These are phyloP conservation scores for Verticillium klebahnii DNA, from an alignment of 2,329 filamentous ascomycete species.

Conservation along the genomic window DNA sequence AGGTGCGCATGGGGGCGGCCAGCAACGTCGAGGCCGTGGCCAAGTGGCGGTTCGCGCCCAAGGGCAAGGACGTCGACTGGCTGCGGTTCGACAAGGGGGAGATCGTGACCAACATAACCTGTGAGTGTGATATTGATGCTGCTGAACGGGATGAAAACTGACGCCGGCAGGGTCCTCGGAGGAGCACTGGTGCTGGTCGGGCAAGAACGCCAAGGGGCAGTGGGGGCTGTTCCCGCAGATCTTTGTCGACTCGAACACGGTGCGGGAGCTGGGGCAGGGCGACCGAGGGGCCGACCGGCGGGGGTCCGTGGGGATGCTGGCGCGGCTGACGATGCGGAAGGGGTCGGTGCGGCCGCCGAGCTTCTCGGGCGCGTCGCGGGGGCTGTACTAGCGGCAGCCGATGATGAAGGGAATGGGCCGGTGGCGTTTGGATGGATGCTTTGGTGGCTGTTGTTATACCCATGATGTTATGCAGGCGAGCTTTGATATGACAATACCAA, in stretches of 20 bases:
- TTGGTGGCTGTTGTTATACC: constrained; percentile 5
- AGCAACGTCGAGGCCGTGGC: constrained; percentile 44
- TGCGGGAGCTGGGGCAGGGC: constrained; percentile 31
- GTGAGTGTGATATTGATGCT: constrained; percentile 28
- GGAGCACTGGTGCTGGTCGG: constrained; percentile 54
- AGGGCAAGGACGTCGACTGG: constrained; percentile 41
- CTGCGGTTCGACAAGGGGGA: constrained; percentile 63
- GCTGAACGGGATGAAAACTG: neutral
- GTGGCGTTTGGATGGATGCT: neutral
- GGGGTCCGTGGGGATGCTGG: neutral
- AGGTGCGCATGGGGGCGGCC: constrained; percentile 41
- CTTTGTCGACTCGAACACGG: constrained; percentile 40
- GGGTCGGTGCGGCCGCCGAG: constrained; percentile 24
- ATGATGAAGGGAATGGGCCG: neutral
- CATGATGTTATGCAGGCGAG: neutral
- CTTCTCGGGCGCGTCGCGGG: constrained; percentile 17
- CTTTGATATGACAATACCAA: neutral
- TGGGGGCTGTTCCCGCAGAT: constrained; percentile 49
- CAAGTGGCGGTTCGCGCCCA: constrained; percentile 49
- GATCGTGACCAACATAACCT: constrained; percentile 59
- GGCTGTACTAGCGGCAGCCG: neutral
- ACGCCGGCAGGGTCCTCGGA: constrained; percentile 32
- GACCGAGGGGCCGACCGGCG: constrained; percentile 21
- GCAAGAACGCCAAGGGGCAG: constrained; percentile 46
- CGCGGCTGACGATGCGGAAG: constrained; percentile 14